These are phyloP conservation scores for Mortierella alpina DNA, from an alignment of 192 early-diverging fungal species.

Conservation along the genomic window DNA sequence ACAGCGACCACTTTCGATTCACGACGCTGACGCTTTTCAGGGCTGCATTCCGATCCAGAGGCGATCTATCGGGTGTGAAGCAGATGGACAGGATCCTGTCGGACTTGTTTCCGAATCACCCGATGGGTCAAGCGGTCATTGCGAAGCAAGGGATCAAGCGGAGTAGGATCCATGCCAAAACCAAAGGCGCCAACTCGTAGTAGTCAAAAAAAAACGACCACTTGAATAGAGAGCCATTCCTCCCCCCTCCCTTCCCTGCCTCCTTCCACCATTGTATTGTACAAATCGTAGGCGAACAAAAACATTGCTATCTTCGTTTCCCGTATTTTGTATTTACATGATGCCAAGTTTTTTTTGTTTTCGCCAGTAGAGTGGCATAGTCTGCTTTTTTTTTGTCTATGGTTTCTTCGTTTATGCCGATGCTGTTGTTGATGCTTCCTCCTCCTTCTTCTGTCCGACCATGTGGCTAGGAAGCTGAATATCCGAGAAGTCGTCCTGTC, in stretches of 20 bases:
- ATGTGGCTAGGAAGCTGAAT: conserved; percentile 69
- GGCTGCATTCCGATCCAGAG: conserved; percentile 17
- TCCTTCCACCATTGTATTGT: too few species aligned
- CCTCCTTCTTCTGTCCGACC: conserved; percentile 30
- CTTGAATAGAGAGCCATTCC: too few species aligned
- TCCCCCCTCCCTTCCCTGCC: too few species aligned
- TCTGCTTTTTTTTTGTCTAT: neutral
- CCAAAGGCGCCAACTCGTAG: too few species aligned
- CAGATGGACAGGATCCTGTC: conserved; percentile 21
- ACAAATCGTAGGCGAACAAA: too few species aligned
- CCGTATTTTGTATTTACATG: too few species aligned
- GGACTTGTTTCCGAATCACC: conserved; percentile 23
- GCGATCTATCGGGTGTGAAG: conserved; percentile 24
- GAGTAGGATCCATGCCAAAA: neutral
- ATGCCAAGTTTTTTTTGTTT: too few species aligned
- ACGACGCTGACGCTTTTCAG: conserved; percentile 27
- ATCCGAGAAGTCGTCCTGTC: conserved; percentile 83
- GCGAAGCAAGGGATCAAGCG: neutral
- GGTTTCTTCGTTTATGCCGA: neutral
- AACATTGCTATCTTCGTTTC: too few species aligned
- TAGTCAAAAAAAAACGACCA: too few species aligned
- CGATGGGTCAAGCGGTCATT: neutral
- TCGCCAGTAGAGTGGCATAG: neutral
- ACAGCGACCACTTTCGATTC: conserved; percentile 30
- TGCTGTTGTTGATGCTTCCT: neutral